Percentiles rank a stretch among this genome's conserved stretches.
These are phyloP conservation scores for Syzygium malaccense DNA, from an alignment of 441 rosid species.

Conservation along the genomic window DNA sequence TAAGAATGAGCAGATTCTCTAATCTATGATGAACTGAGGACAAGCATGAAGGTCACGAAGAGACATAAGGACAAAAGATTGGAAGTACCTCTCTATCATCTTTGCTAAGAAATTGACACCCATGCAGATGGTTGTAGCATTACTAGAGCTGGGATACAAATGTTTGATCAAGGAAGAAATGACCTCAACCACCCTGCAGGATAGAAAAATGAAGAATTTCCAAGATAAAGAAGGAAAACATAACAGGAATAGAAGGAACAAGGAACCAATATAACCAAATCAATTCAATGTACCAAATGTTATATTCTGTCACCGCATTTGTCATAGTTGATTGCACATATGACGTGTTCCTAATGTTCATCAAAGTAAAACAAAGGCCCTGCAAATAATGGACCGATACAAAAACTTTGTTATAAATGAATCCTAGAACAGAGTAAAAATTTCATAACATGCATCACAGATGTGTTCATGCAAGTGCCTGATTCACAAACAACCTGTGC, in stretches of 20 bases:
- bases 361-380: conserved; percentile 71
- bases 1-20: not conserved
- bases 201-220: conserved; percentile 1
- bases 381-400: conserved; percentile 19
- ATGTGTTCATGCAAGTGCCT: not conserved
- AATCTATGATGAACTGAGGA: not conserved
- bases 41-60: not conserved
- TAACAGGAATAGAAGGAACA: not conserved
- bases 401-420: conserved; percentile 13
- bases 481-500: not conserved
- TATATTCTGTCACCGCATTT: conserved; percentile 42
- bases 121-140: conserved; percentile 72
- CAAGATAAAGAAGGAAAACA: conserved; percentile 8
- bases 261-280: conserved; percentile 3
- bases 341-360: conserved; percentile 51
- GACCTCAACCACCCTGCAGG: conserved; percentile 73
- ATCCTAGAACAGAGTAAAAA: not conserved
- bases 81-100: conserved; percentile 68
- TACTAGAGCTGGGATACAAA: conserved; percentile 40
- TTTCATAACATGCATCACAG: not conserved
- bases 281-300: conserved; percentile 49
- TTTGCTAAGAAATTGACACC: conserved; percentile 64
- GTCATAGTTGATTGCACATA: conserved; percentile 32
- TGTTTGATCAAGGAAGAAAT: conserved; percentile 59
- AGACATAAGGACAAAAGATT: not conserved